These are phyloP conservation scores for Chrysoporthe puriensis DNA, from an alignment of 2,329 filamentous ascomycete species.

Conservation along the genomic window DNA sequence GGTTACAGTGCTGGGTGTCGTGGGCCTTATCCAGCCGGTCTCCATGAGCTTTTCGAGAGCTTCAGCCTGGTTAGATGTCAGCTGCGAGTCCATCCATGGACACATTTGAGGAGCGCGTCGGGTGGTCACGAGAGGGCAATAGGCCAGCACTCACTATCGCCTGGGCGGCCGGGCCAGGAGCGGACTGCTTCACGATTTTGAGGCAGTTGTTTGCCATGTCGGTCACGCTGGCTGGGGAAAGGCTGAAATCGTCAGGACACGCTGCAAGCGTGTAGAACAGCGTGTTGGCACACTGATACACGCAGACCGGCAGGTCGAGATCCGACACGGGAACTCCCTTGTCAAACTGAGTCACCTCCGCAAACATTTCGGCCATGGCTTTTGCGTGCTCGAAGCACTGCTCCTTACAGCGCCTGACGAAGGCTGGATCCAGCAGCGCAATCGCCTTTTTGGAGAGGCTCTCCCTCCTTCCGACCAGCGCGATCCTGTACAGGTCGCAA, in stretches of 20 bases:
- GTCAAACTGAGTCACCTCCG: conserved; percentile 53
- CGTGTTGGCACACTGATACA: conserved; percentile 59
- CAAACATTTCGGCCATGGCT: conserved; percentile 60
- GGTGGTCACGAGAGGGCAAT: neutral
- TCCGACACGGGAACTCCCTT: conserved; percentile 56
- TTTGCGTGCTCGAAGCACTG: conserved; percentile 59
- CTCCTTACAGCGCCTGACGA: conserved; percentile 52
- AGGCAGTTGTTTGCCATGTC: conserved; percentile 57
- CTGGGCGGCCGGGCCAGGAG: conserved; percentile 53
- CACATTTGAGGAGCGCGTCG: neutral
- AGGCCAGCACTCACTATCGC: conserved; percentile 46
- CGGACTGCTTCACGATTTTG: conserved; percentile 54
- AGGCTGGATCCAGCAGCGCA: conserved; percentile 51
- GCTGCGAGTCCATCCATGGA: neutral
- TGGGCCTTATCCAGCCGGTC: conserved; percentile 39
- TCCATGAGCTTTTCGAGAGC: conserved; percentile 57
- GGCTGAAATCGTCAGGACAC: conserved; percentile 46
- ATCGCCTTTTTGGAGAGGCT: conserved; percentile 50
- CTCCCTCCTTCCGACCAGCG: conserved; percentile 55
- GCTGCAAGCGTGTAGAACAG: conserved; percentile 56
- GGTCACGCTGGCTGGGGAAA: conserved; percentile 50
- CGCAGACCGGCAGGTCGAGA: conserved; percentile 58
- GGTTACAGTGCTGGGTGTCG: conserved; percentile 36
- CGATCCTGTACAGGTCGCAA: conserved; percentile 59
- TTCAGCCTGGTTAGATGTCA: conserved; percentile 35